These are phyloP conservation scores for Apiospora pterosperma DNA, from an alignment of 2,329 filamentous ascomycete genomes.

Conservation along the genomic window DNA sequence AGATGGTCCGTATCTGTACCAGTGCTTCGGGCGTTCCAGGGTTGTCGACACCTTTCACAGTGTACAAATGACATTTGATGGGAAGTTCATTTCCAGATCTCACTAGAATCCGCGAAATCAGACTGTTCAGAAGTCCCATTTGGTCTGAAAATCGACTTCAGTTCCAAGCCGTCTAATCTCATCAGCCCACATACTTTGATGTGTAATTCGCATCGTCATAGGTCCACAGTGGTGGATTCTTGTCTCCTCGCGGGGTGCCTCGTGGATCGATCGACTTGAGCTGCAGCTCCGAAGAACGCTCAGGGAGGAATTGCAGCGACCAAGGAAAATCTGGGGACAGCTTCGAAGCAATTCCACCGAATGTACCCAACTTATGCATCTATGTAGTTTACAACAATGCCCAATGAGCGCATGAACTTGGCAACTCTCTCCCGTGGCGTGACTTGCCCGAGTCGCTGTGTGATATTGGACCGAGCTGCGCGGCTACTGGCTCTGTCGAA, in stretches of 20 bases:
- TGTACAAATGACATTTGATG: no score
- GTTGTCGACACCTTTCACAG: no score
- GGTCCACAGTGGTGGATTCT: neutral
- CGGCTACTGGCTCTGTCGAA: neutral
- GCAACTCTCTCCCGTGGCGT: neutral
- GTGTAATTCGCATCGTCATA: neutral
- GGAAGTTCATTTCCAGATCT: no score
- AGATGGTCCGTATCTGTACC: no score
- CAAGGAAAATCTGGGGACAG: neutral
- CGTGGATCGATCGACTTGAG: neutral
- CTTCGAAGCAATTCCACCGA: neutral
- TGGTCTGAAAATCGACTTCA: neutral
- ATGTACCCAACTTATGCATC: neutral
- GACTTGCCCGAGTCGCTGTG: neutral
- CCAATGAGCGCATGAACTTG: neutral
- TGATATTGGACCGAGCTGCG: neutral
- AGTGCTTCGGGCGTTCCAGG: no score
- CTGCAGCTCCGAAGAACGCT: neutral
- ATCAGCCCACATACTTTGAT: neutral
- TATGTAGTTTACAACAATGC: neutral
- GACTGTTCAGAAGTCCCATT: neutral
- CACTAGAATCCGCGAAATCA: no score
- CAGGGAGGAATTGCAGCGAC: neutral
- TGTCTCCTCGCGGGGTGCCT: neutral
- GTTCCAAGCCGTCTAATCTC: neutral